Evolutionary conservation across 352 stramenopile species (phyloP), one percentile per base, ranked within the genome.

Genomic region (Phytopythium chamaehyphon): DNA sequence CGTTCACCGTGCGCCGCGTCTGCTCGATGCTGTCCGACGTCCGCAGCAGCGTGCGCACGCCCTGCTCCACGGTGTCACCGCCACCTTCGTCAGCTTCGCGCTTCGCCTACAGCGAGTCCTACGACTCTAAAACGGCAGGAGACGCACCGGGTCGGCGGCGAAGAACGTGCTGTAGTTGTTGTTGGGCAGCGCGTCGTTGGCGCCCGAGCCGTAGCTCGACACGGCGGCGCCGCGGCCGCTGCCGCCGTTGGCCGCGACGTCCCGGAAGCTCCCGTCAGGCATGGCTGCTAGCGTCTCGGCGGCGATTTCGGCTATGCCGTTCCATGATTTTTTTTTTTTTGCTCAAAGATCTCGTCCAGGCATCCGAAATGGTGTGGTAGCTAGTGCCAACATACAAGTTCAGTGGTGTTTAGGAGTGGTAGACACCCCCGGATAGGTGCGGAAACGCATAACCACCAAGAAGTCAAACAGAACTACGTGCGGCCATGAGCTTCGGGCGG

Each of bases 401-500:
- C n/a, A n/a, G n/a, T n/a, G n/a, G n/a, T n/a, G n/a, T n/a, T n/a
- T n/a, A n/a, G n/a, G n/a, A n/a, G n/a, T n/a, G n/a, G n/a, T n/a
- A n/a, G n/a, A n/a, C n/a, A n/a, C n/a, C n/a, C n/a, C n/a, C n/a
- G n/a, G n/a, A n/a, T n/a, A n/a, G n/a, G n/a, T n/a, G n/a, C n/a
- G n/a, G n/a, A n/a, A n/a, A n/a, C n/a, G n/a, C n/a, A n/a, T 23
- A 44, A 24, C 39, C 9, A 22, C 22, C 16, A n/a, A 24, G 38
- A 43, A 28, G 19, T 3, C n/a, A 44, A 18, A 46, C 40, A 24
- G 8, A 14, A 36, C 21, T 15, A n/a, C 21, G 6, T 16, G 21
- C 6, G 14, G 19, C 18, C 12, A 95, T 95, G 85, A 93, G 73
- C 70, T 91, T 95, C 44, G 83, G 83, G 10, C 79, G 81, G 62